Conservation (phyloP, 75 land plant genomes). For the Isoetes taiwanensis region DNA sequence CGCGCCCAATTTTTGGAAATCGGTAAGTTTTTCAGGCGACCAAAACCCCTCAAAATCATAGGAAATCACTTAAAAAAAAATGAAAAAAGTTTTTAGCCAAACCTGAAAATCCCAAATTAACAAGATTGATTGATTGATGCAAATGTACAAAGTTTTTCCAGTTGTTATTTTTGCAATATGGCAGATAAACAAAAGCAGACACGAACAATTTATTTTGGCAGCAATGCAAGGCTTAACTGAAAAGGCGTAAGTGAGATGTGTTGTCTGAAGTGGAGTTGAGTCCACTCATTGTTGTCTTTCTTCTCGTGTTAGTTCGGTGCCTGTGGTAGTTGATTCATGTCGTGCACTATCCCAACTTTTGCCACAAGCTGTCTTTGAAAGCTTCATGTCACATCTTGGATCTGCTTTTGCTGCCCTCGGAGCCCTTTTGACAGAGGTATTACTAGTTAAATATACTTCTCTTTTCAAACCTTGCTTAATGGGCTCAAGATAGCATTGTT, state of each 20-base stretch:
- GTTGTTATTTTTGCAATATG: too few relatives aligned
- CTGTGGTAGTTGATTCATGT: constrained; percentile 89
- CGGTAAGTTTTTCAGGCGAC: too few relatives aligned
- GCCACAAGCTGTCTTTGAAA: constrained; percentile 29
- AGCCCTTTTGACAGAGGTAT: constrained; percentile 62
- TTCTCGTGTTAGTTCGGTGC: constrained; percentile 40
- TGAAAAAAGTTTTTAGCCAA: too few relatives aligned
- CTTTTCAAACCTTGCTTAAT: neutral
- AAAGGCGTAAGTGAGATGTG: constrained; percentile 42
- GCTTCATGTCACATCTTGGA: constrained; percentile 39
- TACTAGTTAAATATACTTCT: too few relatives aligned
- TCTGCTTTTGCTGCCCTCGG: constrained; percentile 44
- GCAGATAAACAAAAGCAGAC: constrained; percentile 46
- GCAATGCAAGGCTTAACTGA: constrained; percentile 50
- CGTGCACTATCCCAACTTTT: constrained; percentile 64
- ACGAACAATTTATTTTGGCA: constrained; percentile 51
- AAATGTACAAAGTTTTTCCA: neutral
- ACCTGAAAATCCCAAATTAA: too few relatives aligned
- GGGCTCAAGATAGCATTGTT: too few relatives aligned
- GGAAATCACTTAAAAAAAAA: too few relatives aligned
- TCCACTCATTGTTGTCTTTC: neutral
- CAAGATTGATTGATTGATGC: too few relatives aligned
- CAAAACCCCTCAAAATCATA: too few relatives aligned
- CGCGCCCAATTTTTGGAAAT: too few relatives aligned
- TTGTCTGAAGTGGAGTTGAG: neutral